A percentile compares a stretch with the other conserved stretches of the same genome.
Conservation (phyloP, 768 basidiomycete genomes). For the Dentipellis fragilis region DNA sequence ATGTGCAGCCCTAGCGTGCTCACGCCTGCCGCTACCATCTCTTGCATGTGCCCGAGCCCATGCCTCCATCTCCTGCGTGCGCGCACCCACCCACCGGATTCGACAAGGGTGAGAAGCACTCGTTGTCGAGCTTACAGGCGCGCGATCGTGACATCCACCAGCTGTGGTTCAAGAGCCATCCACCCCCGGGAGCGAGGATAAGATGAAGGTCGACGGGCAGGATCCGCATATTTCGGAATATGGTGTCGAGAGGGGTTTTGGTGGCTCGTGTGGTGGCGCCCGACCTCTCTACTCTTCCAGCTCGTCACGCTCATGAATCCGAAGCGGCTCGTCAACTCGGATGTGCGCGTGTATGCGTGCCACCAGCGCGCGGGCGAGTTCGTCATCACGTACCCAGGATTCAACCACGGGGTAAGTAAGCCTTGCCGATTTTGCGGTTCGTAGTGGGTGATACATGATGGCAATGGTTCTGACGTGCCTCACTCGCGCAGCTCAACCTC, state of each 20-base stretch:
- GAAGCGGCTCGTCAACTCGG: constrained; percentile 72
- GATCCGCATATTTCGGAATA: constrained; percentile 56
- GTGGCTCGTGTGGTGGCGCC: constrained; percentile 93
- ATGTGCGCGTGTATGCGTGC: constrained; percentile 86
- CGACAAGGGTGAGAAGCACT: constrained; percentile 96
- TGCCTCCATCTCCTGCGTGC: too few species aligned
- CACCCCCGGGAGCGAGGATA: constrained; percentile 21
- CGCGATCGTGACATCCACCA: constrained; percentile 83
- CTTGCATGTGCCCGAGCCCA: too few species aligned
- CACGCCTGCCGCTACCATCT: too few species aligned
- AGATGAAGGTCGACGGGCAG: constrained; percentile 1
- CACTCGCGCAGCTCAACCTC: constrained; percentile 79
- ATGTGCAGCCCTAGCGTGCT: too few species aligned
- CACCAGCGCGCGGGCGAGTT: constrained; percentile 97
- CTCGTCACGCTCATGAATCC: constrained; percentile 98
- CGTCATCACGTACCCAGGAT: constrained; percentile 95
- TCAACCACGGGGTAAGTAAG: constrained; percentile 93
- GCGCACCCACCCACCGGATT: constrained; percentile 75
- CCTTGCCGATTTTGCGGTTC: constrained; percentile 16
- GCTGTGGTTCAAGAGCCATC: constrained; percentile 80
- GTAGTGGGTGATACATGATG: too few species aligned
- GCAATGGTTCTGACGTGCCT: too few species aligned
- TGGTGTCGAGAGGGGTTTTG: constrained; percentile 92
- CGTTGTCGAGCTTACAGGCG: constrained; percentile 82
- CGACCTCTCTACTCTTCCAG: constrained; percentile 94